Percentiles rank a stretch among this genome's conserved stretches.
phyloP scores from a whole-genome alignment of 1,284 basidiomycete genomes.

The Ceratobasidium papillatum region DNA sequence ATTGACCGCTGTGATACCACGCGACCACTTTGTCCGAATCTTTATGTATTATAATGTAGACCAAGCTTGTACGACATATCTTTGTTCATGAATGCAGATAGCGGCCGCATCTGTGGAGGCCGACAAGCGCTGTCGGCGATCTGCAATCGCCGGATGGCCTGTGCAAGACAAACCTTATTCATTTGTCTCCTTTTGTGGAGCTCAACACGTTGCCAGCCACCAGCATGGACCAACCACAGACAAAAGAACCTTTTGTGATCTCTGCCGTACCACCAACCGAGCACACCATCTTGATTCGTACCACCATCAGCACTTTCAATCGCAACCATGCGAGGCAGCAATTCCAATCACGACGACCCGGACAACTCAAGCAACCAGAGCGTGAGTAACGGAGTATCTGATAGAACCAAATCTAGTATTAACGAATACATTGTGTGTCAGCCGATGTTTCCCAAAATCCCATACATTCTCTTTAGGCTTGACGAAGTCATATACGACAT shows the following conservation, averaged over 20 bases:
- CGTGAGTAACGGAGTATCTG: neutral
- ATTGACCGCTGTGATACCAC: too few species aligned
- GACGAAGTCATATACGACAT: constrained; percentile 1
- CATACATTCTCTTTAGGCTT: neutral
- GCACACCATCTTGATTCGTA: too few species aligned
- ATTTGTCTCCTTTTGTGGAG: neutral
- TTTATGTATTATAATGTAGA: too few species aligned
- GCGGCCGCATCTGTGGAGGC: neutral
- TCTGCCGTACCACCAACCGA: neutral
- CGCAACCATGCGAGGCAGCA: neutral
- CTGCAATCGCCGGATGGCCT: neutral
- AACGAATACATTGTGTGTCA: neutral
- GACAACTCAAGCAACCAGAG: neutral
- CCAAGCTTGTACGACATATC: too few species aligned
- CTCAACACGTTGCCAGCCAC: constrained; percentile 9
- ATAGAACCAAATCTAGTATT: neutral
- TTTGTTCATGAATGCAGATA: neutral
- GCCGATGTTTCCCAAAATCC: neutral
- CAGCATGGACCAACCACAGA: neutral
- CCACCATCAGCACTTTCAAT: too few species aligned
- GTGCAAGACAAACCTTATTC: neutral
- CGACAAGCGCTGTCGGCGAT: neutral
- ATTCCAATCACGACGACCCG: neutral
- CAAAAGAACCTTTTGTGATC: neutral
- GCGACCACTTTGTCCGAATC: too few species aligned